Base-by-base conservation (phyloP, 2,329 filamentous ascomycete species). In the Helotiales sp. region DNA sequence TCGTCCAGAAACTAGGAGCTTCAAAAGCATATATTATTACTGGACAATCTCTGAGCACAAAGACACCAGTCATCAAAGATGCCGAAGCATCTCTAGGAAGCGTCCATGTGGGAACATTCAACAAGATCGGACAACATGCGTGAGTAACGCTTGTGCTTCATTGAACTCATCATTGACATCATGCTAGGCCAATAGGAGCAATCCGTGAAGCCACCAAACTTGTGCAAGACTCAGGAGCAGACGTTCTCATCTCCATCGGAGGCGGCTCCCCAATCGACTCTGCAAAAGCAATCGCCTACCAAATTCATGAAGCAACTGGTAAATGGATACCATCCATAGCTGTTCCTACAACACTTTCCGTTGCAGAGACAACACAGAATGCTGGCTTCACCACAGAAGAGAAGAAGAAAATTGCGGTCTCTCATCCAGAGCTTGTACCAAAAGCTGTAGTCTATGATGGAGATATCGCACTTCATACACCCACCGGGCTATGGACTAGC, bases 11-110 rank as follows among this genome's bases (percentile, higher is more conserved):
- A 12, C 51, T 65, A 13, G 59, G 61, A 27, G 67, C 65, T 2
- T 81, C 79, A 52, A 82, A 81, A 70, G 81, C 81, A 1, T 84
- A 83, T 70, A 80, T 84, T 65, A 77, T 84, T 44, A 84, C 81
- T 1, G 80, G 81, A 24, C 73, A 70, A 40, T 83, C 81, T 0
- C 74, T 84, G 6, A 78, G 79, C 6, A 79, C 69, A 40, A 84
- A 82, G 63, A 84, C 81, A 0, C 71, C 75, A 0, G 72, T 84
- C 7, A 75, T 84, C 60, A 74, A 76, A 54, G 71, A 79, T 49
- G 74, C 83, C 15, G 80, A 84, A 69, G 61, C 73, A 10, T 69
- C 80, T 0, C 72, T 84, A 0, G 76, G 75, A 5, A 61, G 71
- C 13, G 63, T 70, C 42, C 79, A 82, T 64, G 81, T 79, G 2